phyloP scores from a whole-genome alignment of 202 grass and related monocot species.

The Brachypodium distachyon region DNA sequence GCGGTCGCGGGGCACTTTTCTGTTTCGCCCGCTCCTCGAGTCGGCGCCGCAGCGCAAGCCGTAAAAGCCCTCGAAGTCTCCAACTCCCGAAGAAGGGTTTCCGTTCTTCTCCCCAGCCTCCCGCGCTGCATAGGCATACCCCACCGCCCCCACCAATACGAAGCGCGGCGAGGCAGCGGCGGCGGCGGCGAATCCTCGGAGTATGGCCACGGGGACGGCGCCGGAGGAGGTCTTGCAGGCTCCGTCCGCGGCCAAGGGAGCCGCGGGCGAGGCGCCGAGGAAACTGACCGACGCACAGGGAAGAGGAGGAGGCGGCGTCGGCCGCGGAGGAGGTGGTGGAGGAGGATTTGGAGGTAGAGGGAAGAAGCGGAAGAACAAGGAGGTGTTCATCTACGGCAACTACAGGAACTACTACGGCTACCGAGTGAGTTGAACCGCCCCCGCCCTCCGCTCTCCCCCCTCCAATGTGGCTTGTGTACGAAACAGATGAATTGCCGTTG shows the following conservation, averaged over 20 bases:
- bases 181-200: not conserved
- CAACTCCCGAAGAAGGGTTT: too few species aligned
- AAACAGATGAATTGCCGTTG: not conserved
- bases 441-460: not conserved
- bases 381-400: conserved; percentile 86
- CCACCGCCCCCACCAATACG: not conserved
- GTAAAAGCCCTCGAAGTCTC: too few species aligned
- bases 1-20: too few species aligned
- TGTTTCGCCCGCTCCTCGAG: not conserved
- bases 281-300: not conserved
- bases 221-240: not conserved
- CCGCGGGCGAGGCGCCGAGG: not conserved
- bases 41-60: conserved; percentile 3
- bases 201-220: conserved; percentile 9
- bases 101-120: not conserved
- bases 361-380: conserved; percentile 64
- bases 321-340: not conserved
- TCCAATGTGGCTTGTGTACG: not conserved
- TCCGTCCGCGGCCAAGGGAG: not conserved
- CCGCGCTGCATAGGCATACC: not conserved
- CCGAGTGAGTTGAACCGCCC: conserved; percentile 36
- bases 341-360: not conserved
- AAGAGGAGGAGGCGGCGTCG: not conserved
- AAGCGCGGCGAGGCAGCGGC: not conserved
- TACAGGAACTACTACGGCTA: conserved; percentile 96